These are phyloP conservation scores for Coniochaeta prunicola DNA, from an alignment of 2,329 filamentous ascomycete species.

Conservation along the genomic window DNA sequence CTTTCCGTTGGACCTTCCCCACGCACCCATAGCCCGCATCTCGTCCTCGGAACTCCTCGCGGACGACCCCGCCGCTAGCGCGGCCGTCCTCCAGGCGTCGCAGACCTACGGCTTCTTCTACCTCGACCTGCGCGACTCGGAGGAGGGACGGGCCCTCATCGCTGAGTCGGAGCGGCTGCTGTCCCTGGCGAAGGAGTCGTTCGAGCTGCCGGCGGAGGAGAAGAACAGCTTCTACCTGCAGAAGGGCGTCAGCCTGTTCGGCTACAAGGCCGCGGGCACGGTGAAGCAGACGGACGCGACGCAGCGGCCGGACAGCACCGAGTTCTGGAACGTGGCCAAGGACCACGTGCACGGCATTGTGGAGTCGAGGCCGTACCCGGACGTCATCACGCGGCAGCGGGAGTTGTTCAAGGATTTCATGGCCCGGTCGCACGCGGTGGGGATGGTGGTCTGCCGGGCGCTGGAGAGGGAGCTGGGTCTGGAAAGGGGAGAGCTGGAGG, in stretches of 20 bases:
- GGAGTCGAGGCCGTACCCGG: constrained; percentile 19
- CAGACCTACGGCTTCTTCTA: constrained; percentile 9
- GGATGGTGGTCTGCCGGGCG: constrained; percentile 18
- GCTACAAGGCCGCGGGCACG: constrained; percentile 22
- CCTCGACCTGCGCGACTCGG: constrained; percentile 3
- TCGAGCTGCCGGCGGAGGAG: constrained; percentile 18
- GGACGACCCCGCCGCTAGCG: constrained; percentile 1
- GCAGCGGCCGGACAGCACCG: constrained; percentile 21
- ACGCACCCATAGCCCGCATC: constrained; percentile 6
- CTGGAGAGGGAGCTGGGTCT: constrained; percentile 20
- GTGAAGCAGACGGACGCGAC: constrained; percentile 18
- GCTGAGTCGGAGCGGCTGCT: constrained; percentile 3
- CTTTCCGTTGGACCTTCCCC: constrained; percentile 6
- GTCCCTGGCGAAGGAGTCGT: constrained; percentile 15
- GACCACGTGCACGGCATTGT: constrained; percentile 19
- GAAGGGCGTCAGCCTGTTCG: constrained; percentile 16
- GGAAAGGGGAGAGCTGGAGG: constrained; percentile 11
- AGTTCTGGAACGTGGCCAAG: constrained; percentile 26
- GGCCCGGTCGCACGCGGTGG: constrained; percentile 18
- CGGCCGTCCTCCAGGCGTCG: constrained; percentile 3
- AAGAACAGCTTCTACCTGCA: constrained; percentile 17
- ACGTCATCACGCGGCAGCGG: constrained; percentile 12
- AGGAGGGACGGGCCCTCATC: constrained; percentile 3
- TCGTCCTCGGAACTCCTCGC: constrained; percentile 4
- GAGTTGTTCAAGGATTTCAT: constrained; percentile 19